Evolutionary conservation across 345 rosid species (phyloP), one percentile per base, ranked within the genome.

Genomic region (Psidium friedrichsthalianum): DNA sequence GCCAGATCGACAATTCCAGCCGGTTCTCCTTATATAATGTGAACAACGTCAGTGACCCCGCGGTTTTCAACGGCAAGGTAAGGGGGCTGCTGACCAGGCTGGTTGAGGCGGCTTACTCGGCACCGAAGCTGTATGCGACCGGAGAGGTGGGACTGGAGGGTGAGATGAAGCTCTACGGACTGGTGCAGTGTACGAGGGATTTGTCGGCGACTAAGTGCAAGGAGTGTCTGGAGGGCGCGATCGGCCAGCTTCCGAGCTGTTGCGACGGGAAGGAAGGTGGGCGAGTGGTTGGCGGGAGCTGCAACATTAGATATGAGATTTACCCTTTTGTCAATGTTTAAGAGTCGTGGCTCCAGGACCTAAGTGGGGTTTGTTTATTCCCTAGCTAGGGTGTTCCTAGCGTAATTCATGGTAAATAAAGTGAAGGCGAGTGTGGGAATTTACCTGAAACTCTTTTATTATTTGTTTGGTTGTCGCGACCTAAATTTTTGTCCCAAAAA

Each of bases 261-360:
- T 92, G 95, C 64, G 92, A 91, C 53, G 96, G 93, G 78, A 95
- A 92, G 90, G 91, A 89, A 87, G 95, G 96, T 13, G 98, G 98
- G 1, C 88, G 93, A 85, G 91, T 89, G 61, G 84, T 94, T 36
- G 87, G 91, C 81, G 92, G 90, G 13, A 95, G 95, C 54, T 95
- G 98, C 80, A 93, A 88, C 84, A 85, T 95, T 88, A 86, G 94
- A 90, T 95, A 95, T 64, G 98, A 95, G 85, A 90, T 92, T 52
- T 91, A 91, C 85, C 95, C 95, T 51, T 92, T 91, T 86, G 91
- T 93, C 78, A 88, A 83, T 47, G 86, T 84, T 61, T 87, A 74
- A 29, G 61, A 32, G 78, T 8, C 78, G 13, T 69, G 36, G 61
- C 56, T 18, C 59, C 18, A 36, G 36, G 74, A 55, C 47, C 10